phyloP scores from a whole-genome alignment of 1,284 basidiomycete species.

The Naganishia liquefaciens region DNA sequence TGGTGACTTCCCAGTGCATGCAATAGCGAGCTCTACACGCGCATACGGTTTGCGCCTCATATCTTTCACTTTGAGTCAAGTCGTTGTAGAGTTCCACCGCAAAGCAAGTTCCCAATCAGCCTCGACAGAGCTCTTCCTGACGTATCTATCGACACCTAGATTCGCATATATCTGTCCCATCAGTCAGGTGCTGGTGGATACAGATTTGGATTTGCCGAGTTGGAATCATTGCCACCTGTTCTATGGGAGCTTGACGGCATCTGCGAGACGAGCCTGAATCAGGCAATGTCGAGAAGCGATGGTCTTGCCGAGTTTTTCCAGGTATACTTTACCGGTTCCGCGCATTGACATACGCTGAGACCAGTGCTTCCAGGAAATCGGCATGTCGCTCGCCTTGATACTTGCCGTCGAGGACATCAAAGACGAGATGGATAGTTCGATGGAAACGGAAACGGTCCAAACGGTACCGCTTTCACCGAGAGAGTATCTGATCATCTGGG shows the following conservation, averaged over 20 bases:
- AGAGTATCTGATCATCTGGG: constrained; percentile 16
- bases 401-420: constrained; percentile 19
- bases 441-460: not conserved
- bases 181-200: constrained; percentile 14
- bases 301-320: constrained; percentile 6
- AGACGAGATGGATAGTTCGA: not conserved
- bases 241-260: constrained; percentile 20
- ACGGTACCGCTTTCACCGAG: constrained; percentile 3
- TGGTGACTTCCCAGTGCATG: not conserved
- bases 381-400: constrained; percentile 24
- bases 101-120: not conserved
- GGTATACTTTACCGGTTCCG: constrained; percentile 1
- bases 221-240: constrained; percentile 3
- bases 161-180: constrained; percentile 16
- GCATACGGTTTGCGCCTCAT: not conserved
- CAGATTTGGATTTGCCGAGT: constrained; percentile 8
- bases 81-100: constrained; percentile 3
- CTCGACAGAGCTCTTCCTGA: not conserved
- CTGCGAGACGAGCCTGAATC: constrained; percentile 11
- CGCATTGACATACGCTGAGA: not conserved
- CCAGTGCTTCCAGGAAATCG: constrained; percentile 2
- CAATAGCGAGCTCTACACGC: not conserved
- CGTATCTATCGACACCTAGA: not conserved
- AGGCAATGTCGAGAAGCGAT: not conserved
- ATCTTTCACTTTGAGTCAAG: constrained; percentile 7